Evolutionary conservation across 2,329 filamentous ascomycete species (phyloP).

Genomic region (Onygenales sp.): DNA sequence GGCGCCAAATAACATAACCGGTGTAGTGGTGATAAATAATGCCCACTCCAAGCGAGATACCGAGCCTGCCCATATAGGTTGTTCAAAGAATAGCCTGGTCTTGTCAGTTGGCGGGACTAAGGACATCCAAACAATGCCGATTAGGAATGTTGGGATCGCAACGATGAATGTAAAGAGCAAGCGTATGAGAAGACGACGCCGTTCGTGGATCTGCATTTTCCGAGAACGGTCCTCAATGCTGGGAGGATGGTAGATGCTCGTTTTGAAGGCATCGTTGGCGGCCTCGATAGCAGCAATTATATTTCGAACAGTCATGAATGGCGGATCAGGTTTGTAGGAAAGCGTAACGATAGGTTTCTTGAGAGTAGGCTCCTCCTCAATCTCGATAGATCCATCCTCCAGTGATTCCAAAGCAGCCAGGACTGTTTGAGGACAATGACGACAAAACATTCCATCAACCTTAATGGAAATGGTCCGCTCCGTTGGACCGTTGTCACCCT

Average conservation of each 20-base stretch:
- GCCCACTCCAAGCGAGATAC: constrained; percentile 70
- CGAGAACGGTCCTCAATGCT: constrained; percentile 75
- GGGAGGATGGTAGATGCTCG: constrained; percentile 67
- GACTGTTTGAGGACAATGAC: constrained; percentile 52
- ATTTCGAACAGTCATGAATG: constrained; percentile 62
- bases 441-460: constrained; percentile 66
- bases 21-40: constrained; percentile 71
- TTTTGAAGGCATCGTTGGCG: constrained; percentile 55
- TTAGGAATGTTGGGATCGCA: constrained; percentile 73
- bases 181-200: constrained; percentile 58
- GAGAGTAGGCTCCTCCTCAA: constrained; percentile 40
- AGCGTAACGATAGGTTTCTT: constrained; percentile 60
- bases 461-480: constrained; percentile 54
- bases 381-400: constrained; percentile 37
- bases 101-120: constrained; percentile 54
- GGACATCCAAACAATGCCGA: constrained; percentile 88
- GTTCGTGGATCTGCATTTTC: constrained; percentile 61
- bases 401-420: constrained; percentile 29
- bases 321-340: constrained; percentile 58
- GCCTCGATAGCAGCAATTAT: constrained; percentile 60
- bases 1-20: constrained; percentile 77
- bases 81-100: constrained; percentile 57
- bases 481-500: constrained; percentile 21
- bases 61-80: constrained; percentile 57
- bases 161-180: constrained; percentile 58